Evolutionary conservation across 352 stramenopile species (phyloP).

Genomic region (Phytophthora kernoviae): DNA sequence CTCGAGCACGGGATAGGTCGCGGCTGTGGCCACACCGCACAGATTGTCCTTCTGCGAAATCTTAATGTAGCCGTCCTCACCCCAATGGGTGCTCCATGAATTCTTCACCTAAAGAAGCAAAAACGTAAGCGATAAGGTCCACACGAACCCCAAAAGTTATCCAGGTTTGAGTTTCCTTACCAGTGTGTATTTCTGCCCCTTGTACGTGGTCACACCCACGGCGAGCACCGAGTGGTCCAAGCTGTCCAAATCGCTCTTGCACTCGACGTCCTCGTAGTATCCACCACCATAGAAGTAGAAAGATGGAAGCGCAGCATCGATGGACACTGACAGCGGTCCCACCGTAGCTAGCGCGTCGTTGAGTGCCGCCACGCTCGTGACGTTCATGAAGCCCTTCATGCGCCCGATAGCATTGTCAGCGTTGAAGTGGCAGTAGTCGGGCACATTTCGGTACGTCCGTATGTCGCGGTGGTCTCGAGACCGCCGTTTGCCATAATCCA

Average conservation of each 20-base stretch:
- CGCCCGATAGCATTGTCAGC: conserved; percentile 64
- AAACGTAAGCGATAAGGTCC: not conserved
- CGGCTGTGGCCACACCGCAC: conserved; percentile 93
- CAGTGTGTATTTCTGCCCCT: conserved; percentile 93
- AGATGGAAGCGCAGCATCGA: conserved; percentile 80
- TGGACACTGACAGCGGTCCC: conserved; percentile 89
- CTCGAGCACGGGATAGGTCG: conserved; percentile 81
- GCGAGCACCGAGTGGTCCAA: conserved; percentile 93
- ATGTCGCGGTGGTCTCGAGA: conserved; percentile 80
- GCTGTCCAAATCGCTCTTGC: conserved; percentile 91
- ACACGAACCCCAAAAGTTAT: not conserved
- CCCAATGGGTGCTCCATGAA: conserved; percentile 94
- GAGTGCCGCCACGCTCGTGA: conserved; percentile 72
- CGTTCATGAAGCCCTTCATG: conserved; percentile 84
- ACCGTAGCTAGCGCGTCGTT: conserved; percentile 84
- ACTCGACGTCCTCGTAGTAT: conserved; percentile 87
- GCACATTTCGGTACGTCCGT: conserved; percentile 89
- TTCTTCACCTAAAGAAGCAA: conserved; percentile 85
- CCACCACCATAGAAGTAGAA: conserved; percentile 92
- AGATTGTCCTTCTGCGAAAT: conserved; percentile 94
- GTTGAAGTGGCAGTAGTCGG: conserved; percentile 91
- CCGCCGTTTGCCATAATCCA: conserved; percentile 88
- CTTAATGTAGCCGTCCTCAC: conserved; percentile 93
- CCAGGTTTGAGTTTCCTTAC: conserved; percentile 25
- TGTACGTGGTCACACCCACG: conserved; percentile 88